Evolutionary conservation across 2,329 filamentous ascomycete species (phyloP).

Genomic region (Xylaria sp.): DNA sequence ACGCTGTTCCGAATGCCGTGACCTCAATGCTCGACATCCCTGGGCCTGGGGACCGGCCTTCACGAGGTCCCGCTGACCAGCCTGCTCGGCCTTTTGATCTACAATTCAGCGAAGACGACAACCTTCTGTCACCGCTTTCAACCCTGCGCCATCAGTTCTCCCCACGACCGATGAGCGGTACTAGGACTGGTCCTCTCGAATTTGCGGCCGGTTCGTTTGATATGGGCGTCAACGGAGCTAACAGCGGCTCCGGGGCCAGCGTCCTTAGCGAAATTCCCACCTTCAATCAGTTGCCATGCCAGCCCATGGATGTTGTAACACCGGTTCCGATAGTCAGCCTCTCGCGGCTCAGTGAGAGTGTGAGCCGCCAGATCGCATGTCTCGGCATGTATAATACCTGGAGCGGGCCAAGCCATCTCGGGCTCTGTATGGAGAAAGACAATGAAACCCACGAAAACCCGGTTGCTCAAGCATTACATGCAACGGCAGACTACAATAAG

Average conservation of each 20-base stretch:
- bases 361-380: background rate
- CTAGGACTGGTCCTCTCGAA: background rate
- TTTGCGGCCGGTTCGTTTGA: background rate
- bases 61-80: background rate
- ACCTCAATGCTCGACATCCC: slow-evolving; percentile 1
- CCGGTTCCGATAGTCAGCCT: background rate
- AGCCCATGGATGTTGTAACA: background rate
- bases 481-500: background rate
- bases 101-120: background rate
- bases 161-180: background rate
- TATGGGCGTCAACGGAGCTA: background rate
- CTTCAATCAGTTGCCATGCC: background rate
- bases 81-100: background rate
- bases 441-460: background rate
- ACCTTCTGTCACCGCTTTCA: background rate
- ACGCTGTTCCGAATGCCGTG: background rate
- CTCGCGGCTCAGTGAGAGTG: background rate
- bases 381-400: background rate
- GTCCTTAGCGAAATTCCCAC: background rate
- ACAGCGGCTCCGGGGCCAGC: background rate
- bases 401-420: background rate
- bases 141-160: background rate
- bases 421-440: background rate
- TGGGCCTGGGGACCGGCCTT: background rate
- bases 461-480: background rate